A percentile compares a stretch with the other conserved stretches of the same genome.
These are phyloP conservation scores for Phytophthora nicotianae DNA, from an alignment of 352 stramenopile species.

Conservation along the genomic window DNA sequence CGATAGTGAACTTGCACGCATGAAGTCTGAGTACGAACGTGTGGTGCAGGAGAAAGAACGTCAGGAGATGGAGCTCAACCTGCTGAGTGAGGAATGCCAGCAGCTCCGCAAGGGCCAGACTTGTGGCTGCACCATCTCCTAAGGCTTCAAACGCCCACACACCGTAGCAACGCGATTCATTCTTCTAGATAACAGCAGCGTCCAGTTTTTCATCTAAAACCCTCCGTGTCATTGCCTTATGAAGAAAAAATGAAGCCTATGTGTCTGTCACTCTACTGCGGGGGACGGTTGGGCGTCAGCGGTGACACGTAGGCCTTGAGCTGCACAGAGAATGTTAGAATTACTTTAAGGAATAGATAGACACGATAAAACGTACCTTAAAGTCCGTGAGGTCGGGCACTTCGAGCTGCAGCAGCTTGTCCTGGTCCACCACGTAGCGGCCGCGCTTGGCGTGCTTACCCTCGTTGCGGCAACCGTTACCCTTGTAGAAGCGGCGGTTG, in stretches of 20 bases:
- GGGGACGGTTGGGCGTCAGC: constrained; percentile 63
- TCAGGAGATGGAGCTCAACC: constrained; percentile 78
- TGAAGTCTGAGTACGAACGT: constrained; percentile 75
- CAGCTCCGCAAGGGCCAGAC: constrained; percentile 72
- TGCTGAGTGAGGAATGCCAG: constrained; percentile 81
- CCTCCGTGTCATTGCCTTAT: constrained; percentile 26
- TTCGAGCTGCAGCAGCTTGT: constrained; percentile 92
- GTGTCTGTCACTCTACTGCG: constrained; percentile 36
- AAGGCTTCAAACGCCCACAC: too few relatives aligned
- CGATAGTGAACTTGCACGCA: constrained; percentile 59
- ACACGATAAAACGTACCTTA: constrained; percentile 49
- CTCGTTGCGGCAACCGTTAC: constrained; percentile 93
- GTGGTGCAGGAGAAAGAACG: constrained; percentile 83
- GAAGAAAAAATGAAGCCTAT: constrained; percentile 5
- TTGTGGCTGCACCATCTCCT: constrained; percentile 75
- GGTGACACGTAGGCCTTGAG: constrained; percentile 88
- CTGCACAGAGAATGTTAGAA: constrained; percentile 32
- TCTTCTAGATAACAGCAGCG: constrained; percentile 27
- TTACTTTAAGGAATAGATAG: not conserved
- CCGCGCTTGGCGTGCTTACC: constrained; percentile 91
- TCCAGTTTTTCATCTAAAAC: constrained; percentile 12
- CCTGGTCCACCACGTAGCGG: constrained; percentile 91
- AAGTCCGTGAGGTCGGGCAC: constrained; percentile 94
- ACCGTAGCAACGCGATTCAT: constrained; percentile 13
- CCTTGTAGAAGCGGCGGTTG: constrained; percentile 96